Base-by-base conservation (phyloP, 495 filamentous ascomycete genomes). In the Penicillium nucicola region DNA sequence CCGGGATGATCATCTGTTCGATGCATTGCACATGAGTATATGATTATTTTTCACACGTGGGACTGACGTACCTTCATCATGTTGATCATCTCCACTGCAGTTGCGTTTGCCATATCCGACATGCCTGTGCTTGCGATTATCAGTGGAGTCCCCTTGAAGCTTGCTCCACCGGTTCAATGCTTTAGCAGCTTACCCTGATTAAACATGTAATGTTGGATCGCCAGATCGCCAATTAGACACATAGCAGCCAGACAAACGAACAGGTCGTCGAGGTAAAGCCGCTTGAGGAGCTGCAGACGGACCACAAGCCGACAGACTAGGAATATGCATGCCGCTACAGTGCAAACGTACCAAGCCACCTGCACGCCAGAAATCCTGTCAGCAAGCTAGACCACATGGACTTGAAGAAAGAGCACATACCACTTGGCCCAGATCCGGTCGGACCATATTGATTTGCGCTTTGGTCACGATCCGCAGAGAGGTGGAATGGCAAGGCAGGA, bases 131-230 rank as follows among this genome's bases (percentile, higher is more conserved):
- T n/a, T n/a, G n/a, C n/a, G n/a, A 40, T 23, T 8, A 19, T 40
- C 37, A 40, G 37, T 40, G 19, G 37, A 20, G 18, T 40, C n/a
- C n/a, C 37, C 37, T 14, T 22, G 19, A 23, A 23, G 15, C 8
- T 40, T 20, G 19, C 12, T 40, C 37, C 11, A 23, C 34, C n/a
- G 34, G 12, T 40, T 10, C 25, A 23, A 46, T 42, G 45, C 25
- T 30, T n/a, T 28, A 10, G 31, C 20, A 19, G 34, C 51, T 13
- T 45, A 62, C 59, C 59, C 31, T 30, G 49, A 10, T 48, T 55
- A 18, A 62, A 62, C 59, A 62, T 62, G 23, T 56, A 54, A 48
- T 62, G 59, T 36, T 58, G 59, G 44, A 62, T 62, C 5, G 36
- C 55, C 52, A 62, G 28, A 33, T 58, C 55, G 0, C 40, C 59